phyloP scores from a whole-genome alignment of 2,329 filamentous ascomycete genomes.

The Colletotrichum cordylinicola region DNA sequence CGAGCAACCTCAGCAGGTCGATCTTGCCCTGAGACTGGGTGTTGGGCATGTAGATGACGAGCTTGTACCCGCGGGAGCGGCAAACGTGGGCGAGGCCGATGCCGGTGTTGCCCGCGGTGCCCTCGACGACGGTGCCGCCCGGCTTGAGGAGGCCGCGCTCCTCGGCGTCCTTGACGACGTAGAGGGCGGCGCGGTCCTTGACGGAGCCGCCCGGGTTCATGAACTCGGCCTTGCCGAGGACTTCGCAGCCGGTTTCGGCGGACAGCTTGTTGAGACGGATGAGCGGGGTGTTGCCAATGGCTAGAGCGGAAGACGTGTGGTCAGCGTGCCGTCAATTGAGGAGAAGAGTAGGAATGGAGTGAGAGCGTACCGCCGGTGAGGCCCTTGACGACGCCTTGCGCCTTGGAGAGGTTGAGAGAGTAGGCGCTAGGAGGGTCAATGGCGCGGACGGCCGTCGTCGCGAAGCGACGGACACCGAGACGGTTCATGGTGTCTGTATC shows the following conservation, averaged over 20 bases:
- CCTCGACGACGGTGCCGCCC: conserved; percentile 94
- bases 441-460: conserved; percentile 60
- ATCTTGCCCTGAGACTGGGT: conserved; percentile 98
- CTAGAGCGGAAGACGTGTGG: conserved; percentile 48
- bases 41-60: conserved; percentile 99
- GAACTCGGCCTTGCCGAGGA: conserved; percentile 97
- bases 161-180: conserved; percentile 92
- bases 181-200: conserved; percentile 95
- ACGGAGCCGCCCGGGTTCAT: conserved; percentile 97
- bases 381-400: conserved; percentile 79
- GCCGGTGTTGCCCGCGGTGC: conserved; percentile 96
- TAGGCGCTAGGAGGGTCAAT: conserved; percentile 57
- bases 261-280: conserved; percentile 90
- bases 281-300: conserved; percentile 96
- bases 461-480: conserved; percentile 71
- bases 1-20: conserved; percentile 86
- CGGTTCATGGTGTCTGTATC: conserved; percentile 65
- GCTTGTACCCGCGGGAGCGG: conserved; percentile 86
- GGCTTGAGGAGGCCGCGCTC: conserved; percentile 81
- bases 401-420: conserved; percentile 76
- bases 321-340: background rate
- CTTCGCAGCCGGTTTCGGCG: conserved; percentile 87
- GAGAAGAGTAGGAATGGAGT: background rate
- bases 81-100: conserved; percentile 98
- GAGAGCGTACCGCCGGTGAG: conserved; percentile 77